Base-by-base conservation (phyloP, 2,329 filamentous ascomycete species). In the Aaosphaeria pasadenensis region DNA sequence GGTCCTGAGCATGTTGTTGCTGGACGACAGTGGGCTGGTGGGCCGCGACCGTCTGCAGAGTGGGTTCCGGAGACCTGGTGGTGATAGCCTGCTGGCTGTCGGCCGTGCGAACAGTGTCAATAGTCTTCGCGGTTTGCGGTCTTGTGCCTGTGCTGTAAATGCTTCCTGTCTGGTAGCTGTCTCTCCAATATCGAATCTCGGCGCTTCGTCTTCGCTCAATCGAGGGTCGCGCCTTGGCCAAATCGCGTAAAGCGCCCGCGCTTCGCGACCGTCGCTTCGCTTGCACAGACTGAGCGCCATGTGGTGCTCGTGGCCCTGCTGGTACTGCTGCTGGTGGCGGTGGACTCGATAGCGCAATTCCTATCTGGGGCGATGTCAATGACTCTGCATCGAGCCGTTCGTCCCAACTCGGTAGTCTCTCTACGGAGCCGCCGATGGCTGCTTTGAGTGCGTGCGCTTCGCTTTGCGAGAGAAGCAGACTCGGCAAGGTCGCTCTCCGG, bases 181-280 rank as follows among this genome's bases (percentile, higher is more conserved):
- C 59, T 42, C 66, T 60, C 67, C 69, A 71, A 51, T 63, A 66
- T 35, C 62, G 58, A 47, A 69, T 70, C 42, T 69, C 68, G 5
- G 60, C 67, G 44, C 63, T 70, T 40, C 66, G 55, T 41, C 64
- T 58, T 39, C 62, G 53, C 40, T 56, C 53, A 7, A 50, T 51
- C 11, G 62, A 61, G 5, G 55, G 53, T 11, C 54, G 57, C 11
- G 51, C 51, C 36, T 59, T 67, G 5, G 56, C 60, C 13, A 70
- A 46, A 7, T 67, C 64, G 30, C 60, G 62, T 44, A 71, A 55
- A 53, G 66, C 67, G 54, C 63, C 64, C 33, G 66, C 67, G 49
- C 69, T 71, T 49, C 66, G 64, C 39, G 69, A 71, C 51, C 64
- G 61, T 31, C 67, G 64, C 45, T 63, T 67, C 6, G 59, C 55